Evolutionary conservation across 805 yeast species (phyloP).

Genomic region (Candida suzukii): DNA sequence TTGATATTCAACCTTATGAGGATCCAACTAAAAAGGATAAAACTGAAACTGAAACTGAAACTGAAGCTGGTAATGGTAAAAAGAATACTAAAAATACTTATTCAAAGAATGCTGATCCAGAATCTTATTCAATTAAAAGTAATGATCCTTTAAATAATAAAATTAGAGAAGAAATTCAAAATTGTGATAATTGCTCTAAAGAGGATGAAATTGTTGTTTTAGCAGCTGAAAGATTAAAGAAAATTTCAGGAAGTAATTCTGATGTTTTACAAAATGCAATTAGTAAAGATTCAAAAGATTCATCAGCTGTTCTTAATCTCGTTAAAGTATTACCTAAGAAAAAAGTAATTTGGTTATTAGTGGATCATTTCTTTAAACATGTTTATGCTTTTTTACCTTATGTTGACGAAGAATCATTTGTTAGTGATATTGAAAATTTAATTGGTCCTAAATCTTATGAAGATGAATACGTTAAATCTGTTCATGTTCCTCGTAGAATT

Average conservation of each 20-base stretch:
- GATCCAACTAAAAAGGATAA: conserved; percentile 8
- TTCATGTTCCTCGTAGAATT: conserved; percentile 33
- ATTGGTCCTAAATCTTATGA: conserved; percentile 29
- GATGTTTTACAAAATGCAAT: conserved; percentile 2
- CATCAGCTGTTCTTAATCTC: conserved; percentile 1
- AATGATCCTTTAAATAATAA: conserved; percentile 3
- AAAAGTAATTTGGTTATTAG: conserved; percentile 36
- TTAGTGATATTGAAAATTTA: conserved; percentile 26
- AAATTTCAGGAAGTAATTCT: background rate
- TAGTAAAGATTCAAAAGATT: conserved; percentile 4
- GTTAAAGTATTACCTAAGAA: conserved; percentile 32
- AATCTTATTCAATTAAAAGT: too few species aligned
- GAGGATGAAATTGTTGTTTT: background rate
- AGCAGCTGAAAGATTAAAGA: background rate
- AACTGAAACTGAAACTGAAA: conserved; percentile 5
- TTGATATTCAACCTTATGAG: conserved; percentile 28
- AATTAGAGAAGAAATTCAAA: conserved; percentile 7
- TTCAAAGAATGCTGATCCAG: too few species aligned
- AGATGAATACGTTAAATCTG: conserved; percentile 23
- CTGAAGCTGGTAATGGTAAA: background rate
- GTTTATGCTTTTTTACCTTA: conserved; percentile 43
- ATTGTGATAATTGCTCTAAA: background rate
- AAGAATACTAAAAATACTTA: too few species aligned
- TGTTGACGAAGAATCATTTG: conserved; percentile 31
- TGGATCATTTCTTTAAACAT: conserved; percentile 36